Evolutionary conservation across 345 rosid genomes (phyloP), one percentile per base, ranked within the genome.

Genomic region (Acer negundo): DNA sequence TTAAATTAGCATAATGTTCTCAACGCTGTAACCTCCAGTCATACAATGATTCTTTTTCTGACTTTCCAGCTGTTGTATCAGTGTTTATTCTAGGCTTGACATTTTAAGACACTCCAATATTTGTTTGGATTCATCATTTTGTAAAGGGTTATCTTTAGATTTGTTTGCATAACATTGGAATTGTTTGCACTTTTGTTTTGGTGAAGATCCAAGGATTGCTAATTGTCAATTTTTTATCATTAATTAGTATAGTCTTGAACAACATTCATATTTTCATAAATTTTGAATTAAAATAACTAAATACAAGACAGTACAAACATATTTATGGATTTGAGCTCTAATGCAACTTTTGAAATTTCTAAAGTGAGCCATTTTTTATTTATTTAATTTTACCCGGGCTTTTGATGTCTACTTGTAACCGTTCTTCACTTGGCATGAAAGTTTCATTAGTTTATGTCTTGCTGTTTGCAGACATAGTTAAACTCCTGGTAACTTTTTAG

Each of bases 101-200:
- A 6, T 40, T n/a, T 59, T 46, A 13, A 46, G 72, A 78, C 51
- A 51, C n/a, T 35, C 56, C 6, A 10, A 13, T 79, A 79, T 20
- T 35, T 17, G 13, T 67, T 67, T 44, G 13, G 19, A 73, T 46
- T 65, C 46, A 49, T 23, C 59, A 26, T 23, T 58, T 17, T 51
- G 8, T 65, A 16, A 35, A 19, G 22, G 4, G 7, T 15, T 42
- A 1, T 65, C 17, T 71, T 63, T 63, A 11, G 49, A 44, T 17
- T 7, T 46, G 67, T 40, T 38, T 78, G 31, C 26, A 26, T 28
- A 26, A 71, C 26, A 12, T 16, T 64, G 53, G 24, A 64, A 20
- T 7, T 20, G 19, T 69, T 24, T 49, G 24, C 6, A 1, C n/a
- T 16, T 16, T 46, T 46, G 49, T 46, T 20, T 24, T 7, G 4